phyloP scores from a whole-genome alignment of 768 basidiomycete genomes.

The Suillus weaverae region DNA sequence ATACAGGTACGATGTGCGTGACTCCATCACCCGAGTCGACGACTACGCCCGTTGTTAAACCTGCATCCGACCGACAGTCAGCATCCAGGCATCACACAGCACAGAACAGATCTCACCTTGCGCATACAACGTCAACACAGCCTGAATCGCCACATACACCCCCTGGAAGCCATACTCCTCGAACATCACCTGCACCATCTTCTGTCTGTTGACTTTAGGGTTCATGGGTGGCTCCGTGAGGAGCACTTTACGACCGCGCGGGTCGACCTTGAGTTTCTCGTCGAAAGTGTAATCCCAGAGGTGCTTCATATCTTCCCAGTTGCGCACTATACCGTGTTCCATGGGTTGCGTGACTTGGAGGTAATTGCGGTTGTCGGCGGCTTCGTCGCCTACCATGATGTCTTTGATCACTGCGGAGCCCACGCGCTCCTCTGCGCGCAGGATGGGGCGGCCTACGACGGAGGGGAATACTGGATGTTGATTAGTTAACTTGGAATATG shows the following conservation, averaged over 20 bases:
- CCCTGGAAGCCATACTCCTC: conserved; percentile 96
- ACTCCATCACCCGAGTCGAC: conserved; percentile 99
- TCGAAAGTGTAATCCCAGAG: conserved; percentile 99
- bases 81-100: background rate
- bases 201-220: conserved; percentile 86
- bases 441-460: conserved; percentile 93
- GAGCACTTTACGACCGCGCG: conserved; percentile 83
- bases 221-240: conserved; percentile 99
- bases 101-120: conserved; percentile 65
- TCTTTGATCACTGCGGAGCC: conserved; percentile 88
- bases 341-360: conserved; percentile 97
- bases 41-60: conserved; percentile 96
- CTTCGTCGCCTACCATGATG: conserved; percentile 98
- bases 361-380: conserved; percentile 90
- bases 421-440: conserved; percentile 95
- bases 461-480: conserved; percentile 77
- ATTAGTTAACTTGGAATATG: background rate
- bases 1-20: conserved; percentile 98
- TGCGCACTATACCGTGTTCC: conserved; percentile 98
- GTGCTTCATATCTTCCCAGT: conserved; percentile 99
- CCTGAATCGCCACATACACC: conserved; percentile 98
- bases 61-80: conserved; percentile 39
- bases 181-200: conserved; percentile 99
- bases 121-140: conserved; percentile 95
- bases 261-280: conserved; percentile 90